These are phyloP conservation scores for Aspergillus brunneoviolaceus DNA, from an alignment of 2,329 filamentous ascomycete genomes.

Conservation along the genomic window DNA sequence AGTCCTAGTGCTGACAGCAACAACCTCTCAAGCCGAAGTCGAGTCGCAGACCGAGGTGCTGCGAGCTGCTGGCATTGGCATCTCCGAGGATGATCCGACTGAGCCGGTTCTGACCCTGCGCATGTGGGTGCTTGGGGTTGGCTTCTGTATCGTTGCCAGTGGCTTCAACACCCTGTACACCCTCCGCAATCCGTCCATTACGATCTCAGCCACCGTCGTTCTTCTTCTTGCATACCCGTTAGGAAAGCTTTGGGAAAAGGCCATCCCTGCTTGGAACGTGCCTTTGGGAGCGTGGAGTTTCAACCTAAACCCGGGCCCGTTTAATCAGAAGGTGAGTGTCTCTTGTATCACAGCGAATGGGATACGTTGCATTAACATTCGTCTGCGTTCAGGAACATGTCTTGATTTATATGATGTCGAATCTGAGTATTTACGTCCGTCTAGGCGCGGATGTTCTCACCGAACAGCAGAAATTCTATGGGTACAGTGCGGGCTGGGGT, in stretches of 20 bases:
- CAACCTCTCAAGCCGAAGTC: not conserved
- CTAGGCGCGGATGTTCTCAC: slow-evolving; percentile 28
- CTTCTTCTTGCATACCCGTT: slow-evolving; percentile 24
- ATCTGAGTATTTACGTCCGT: slow-evolving; percentile 30
- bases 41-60: slow-evolving; percentile 17
- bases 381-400: slow-evolving; percentile 21
- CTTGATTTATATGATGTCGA: slow-evolving; percentile 31
- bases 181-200: slow-evolving; percentile 26
- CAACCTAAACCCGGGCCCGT: slow-evolving; percentile 31
- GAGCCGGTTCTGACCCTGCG: slow-evolving; percentile 24
- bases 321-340: slow-evolving; percentile 29
- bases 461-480: slow-evolving; percentile 30
- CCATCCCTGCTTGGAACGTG: slow-evolving; percentile 22
- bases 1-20: not conserved
- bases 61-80: slow-evolving; percentile 44
- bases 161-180: slow-evolving; percentile 21
- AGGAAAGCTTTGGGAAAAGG: slow-evolving; percentile 27
- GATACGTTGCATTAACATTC: not conserved
- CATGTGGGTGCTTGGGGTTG: slow-evolving; percentile 20
- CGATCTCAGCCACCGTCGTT: slow-evolving; percentile 22
- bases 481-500: slow-evolving; percentile 26
- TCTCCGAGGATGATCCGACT: slow-evolving; percentile 53
- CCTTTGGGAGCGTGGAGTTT: slow-evolving; percentile 16
- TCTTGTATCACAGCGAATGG: no score
- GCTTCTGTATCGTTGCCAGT: slow-evolving; percentile 16